Conservation (phyloP, 371 early-diverging fungal genomes). For the Batrachochytrium dendrobatidis region DNA sequence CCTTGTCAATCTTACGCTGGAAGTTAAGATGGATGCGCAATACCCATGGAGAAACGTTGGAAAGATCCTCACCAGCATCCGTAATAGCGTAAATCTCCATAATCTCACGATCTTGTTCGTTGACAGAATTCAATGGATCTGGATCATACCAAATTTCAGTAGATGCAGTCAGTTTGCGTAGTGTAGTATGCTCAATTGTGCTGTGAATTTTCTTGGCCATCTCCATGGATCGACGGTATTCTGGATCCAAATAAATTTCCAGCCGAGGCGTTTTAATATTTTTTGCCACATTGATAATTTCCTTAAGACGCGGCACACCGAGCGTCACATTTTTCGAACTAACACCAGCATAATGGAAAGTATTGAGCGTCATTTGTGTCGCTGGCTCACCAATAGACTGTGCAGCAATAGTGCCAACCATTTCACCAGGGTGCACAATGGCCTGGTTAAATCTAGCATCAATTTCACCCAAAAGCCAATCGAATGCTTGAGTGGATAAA, state of each 20-base stretch:
- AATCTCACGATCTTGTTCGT: constrained; percentile 91
- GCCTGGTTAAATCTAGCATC: constrained; percentile 83
- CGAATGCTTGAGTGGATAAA: constrained; percentile 79
- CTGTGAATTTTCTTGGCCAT: constrained; percentile 88
- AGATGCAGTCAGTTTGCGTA: constrained; percentile 73
- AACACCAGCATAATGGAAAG: constrained; percentile 99
- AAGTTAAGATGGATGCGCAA: constrained; percentile 88
- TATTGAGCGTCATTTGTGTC: constrained; percentile 99
- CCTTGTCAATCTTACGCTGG: constrained; percentile 78
- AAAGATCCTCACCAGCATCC: constrained; percentile 63
- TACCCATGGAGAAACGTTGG: constrained; percentile 87
- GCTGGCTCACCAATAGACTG: constrained; percentile 99
- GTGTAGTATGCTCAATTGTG: constrained; percentile 86
- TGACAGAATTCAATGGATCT: constrained; percentile 72
- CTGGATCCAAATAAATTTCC: constrained; percentile 75
- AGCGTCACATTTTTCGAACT: constrained; percentile 94
- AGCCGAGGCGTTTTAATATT: constrained; percentile 97
- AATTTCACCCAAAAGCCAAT: constrained; percentile 93
- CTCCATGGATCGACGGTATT: constrained; percentile 69
- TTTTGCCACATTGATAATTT: constrained; percentile 98
- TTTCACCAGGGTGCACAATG: constrained; percentile 95
- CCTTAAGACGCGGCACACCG: constrained; percentile 99
- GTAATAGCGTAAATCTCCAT: constrained; percentile 85
- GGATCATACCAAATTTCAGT: constrained; percentile 99
- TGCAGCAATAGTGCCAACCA: constrained; percentile 99